Evolutionary conservation across 208 protist genomes (phyloP).

Genomic region (Tritrichomonas foetus): DNA sequence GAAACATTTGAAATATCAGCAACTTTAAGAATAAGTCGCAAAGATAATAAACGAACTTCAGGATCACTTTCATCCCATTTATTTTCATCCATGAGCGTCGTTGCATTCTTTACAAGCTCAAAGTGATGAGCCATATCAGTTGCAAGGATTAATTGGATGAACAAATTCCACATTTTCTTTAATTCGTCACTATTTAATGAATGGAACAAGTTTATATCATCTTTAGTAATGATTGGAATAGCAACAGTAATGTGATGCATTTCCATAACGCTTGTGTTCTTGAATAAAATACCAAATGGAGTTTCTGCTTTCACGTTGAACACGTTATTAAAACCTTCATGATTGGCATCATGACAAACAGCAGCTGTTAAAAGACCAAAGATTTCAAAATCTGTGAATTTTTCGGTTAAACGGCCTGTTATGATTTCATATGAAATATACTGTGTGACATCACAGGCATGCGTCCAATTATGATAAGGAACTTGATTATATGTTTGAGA

Average conservation of each 20-base stretch:
- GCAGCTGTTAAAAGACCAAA: slow-evolving; percentile 75
- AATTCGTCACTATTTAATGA: not conserved
- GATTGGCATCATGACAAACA: slow-evolving; percentile 86
- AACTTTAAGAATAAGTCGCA: not conserved
- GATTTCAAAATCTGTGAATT: slow-evolving; percentile 64
- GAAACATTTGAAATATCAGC: too few species aligned
- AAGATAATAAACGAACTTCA: not conserved
- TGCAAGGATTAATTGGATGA: not conserved
- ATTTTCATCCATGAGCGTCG: not conserved
- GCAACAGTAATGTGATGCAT: slow-evolving; percentile 58
- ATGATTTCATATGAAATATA: slow-evolving; percentile 54
- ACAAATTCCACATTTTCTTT: not conserved
- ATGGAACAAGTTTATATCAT: slow-evolving; percentile 49
- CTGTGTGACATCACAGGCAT: slow-evolving; percentile 65
- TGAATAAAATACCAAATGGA: too few species aligned
- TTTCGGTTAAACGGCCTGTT: slow-evolving; percentile 59
- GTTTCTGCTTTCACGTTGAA: too few species aligned
- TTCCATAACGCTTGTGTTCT: slow-evolving; percentile 65
- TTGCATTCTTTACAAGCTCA: not conserved
- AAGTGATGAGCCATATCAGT: too few species aligned
- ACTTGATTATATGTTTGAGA: slow-evolving; percentile 49
- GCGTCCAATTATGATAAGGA: slow-evolving; percentile 67
- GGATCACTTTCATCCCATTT: not conserved
- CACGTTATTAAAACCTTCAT: too few species aligned
- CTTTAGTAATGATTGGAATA: slow-evolving; percentile 43